A percentile compares a stretch with the other conserved stretches of the same genome.
phyloP scores from a whole-genome alignment of 2,329 filamentous ascomycete genomes.

The Colletotrichum navitas region DNA sequence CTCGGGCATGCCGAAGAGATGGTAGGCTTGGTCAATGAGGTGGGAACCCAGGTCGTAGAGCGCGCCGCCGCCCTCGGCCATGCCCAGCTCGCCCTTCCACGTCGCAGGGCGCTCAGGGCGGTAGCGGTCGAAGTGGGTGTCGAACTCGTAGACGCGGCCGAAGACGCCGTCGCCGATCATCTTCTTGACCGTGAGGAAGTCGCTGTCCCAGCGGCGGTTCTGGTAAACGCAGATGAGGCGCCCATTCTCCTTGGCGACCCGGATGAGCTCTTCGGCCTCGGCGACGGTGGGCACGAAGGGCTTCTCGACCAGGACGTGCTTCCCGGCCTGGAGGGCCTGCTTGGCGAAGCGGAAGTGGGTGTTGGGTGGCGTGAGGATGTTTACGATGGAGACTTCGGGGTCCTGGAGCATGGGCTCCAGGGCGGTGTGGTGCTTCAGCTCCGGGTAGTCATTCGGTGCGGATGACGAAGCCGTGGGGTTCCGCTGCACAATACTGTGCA shows the following conservation, averaged over 20 bases:
- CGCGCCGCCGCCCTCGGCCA: slow-evolving; percentile 73
- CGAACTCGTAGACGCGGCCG: slow-evolving; percentile 81
- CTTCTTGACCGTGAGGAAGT: slow-evolving; percentile 78
- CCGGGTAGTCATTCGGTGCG: slow-evolving; percentile 76
- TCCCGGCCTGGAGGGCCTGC: slow-evolving; percentile 75
- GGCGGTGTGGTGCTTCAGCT: slow-evolving; percentile 73
- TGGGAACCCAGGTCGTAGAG: slow-evolving; percentile 84
- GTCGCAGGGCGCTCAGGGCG: slow-evolving; percentile 68
- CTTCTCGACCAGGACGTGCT: slow-evolving; percentile 86
- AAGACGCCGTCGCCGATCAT: slow-evolving; percentile 71
- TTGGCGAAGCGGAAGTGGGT: slow-evolving; percentile 77
- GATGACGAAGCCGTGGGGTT: slow-evolving; percentile 76
- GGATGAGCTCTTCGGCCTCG: slow-evolving; percentile 74
- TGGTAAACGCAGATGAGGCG: slow-evolving; percentile 77
- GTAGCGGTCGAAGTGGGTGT: slow-evolving; percentile 85
- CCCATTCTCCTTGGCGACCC: slow-evolving; percentile 63
- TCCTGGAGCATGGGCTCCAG: slow-evolving; percentile 75
- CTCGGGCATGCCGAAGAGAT: slow-evolving; percentile 76
- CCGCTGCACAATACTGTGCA: slow-evolving; percentile 83
- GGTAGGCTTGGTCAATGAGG: slow-evolving; percentile 80
- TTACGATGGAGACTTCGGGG: slow-evolving; percentile 73
- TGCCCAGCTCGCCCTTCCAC: slow-evolving; percentile 76
- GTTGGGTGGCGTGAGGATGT: slow-evolving; percentile 79
- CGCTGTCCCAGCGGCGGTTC: slow-evolving; percentile 82
- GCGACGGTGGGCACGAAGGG: slow-evolving; percentile 80